Percentiles rank a stretch among this genome's conserved stretches.
phyloP scores from a whole-genome alignment of 2,329 filamentous ascomycete genomes.

The Aspergillus udagawae region DNA sequence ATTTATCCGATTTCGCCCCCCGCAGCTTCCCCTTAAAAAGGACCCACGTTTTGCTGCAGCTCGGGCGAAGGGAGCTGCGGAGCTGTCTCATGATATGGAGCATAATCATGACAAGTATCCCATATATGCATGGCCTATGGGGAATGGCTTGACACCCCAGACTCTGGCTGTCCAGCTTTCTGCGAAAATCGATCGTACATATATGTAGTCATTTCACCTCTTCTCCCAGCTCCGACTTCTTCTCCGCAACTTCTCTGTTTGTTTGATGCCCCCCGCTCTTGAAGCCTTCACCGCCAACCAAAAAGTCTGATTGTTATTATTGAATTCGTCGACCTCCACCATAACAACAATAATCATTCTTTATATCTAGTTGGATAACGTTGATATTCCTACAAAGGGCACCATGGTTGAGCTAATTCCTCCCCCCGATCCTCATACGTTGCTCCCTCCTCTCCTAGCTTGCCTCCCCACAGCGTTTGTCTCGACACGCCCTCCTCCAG shows the following conservation, averaged over 20 bases:
- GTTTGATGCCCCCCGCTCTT: background rate
- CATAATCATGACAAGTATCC: background rate
- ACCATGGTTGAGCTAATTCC: constrained; percentile 53
- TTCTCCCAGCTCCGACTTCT: background rate
- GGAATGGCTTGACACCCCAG: background rate
- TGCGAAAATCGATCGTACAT: background rate
- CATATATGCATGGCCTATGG: background rate
- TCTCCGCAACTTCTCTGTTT: background rate
- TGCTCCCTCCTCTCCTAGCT: constrained; percentile 61
- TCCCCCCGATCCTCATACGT: constrained; percentile 51
- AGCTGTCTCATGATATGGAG: background rate
- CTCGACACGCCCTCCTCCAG: constrained; percentile 57
- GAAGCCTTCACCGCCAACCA: background rate
- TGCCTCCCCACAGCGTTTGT: constrained; percentile 60
- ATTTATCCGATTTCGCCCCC: background rate
- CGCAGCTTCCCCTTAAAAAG: background rate
- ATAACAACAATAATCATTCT: background rate
- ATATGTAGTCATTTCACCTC: background rate
- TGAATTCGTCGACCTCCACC: background rate
- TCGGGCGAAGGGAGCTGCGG: constrained; percentile 15
- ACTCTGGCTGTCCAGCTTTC: background rate
- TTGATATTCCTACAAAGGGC: background rate
- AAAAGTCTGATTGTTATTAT: background rate
- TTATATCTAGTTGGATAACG: background rate
- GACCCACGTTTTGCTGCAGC: constrained; percentile 3